Conservation (phyloP, 2,329 filamentous ascomycete genomes). For the Pestalotiopsis fici region DNA sequence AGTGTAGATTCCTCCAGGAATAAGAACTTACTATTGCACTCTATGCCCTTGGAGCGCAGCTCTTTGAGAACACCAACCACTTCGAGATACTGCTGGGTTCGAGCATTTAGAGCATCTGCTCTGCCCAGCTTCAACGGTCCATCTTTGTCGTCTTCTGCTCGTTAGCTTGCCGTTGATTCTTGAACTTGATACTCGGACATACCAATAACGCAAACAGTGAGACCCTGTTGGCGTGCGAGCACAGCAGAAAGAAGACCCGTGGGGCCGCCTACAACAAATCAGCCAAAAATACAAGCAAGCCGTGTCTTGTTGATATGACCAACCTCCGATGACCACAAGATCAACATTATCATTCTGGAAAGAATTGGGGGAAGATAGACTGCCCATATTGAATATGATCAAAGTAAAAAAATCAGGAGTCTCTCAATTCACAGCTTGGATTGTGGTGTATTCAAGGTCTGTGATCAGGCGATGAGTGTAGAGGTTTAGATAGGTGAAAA, state of each 20-base stretch:
- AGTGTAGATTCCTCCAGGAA: neutral
- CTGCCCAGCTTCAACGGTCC: constrained; percentile 40
- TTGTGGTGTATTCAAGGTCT: neutral
- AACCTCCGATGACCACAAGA: constrained; percentile 38
- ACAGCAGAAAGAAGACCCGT: constrained; percentile 47
- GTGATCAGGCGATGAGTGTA: neutral
- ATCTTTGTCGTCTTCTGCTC: constrained; percentile 36
- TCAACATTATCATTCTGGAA: constrained; percentile 24
- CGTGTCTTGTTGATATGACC: neutral
- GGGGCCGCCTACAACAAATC: constrained; percentile 36
- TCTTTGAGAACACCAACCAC: constrained; percentile 43
- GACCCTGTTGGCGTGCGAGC: constrained; percentile 40
- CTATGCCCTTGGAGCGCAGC: constrained; percentile 41
- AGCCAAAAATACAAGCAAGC: neutral
- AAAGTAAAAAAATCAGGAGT: neutral
- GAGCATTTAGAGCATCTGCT: constrained; percentile 49
- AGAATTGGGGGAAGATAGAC: neutral
- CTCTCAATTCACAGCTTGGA: neutral
- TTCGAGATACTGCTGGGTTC: constrained; percentile 49
- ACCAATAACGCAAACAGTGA: constrained; percentile 41
- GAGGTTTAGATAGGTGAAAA: neutral
- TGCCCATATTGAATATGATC: neutral
- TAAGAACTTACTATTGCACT: constrained; percentile 46
- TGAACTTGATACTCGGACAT: constrained; percentile 6
- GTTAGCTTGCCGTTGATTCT: neutral